These are phyloP conservation scores for Hippophae rhamnoides DNA, from an alignment of 306 rosid species.

Conservation along the genomic window DNA sequence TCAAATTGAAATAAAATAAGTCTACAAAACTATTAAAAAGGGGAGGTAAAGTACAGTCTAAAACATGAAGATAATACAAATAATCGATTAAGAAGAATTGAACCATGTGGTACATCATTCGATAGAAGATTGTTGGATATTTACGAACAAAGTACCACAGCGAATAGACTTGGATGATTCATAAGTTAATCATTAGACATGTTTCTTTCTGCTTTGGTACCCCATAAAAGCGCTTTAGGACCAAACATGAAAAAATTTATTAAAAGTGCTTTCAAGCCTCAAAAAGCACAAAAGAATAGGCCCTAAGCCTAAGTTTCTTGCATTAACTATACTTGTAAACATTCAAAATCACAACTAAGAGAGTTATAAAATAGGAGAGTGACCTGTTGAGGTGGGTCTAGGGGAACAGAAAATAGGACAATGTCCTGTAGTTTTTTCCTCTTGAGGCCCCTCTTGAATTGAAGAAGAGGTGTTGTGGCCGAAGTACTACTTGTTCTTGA, in stretches of 20 bases:
- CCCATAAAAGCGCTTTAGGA: too few species aligned
- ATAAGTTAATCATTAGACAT: too few species aligned
- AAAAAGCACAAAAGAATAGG: not conserved
- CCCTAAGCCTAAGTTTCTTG: not conserved
- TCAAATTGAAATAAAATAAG: not conserved
- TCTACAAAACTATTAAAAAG: not conserved
- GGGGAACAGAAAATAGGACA: not conserved
- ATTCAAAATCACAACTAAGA: not conserved
- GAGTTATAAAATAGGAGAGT: conserved; percentile 2
- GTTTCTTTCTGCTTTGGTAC: too few species aligned
- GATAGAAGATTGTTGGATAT: too few species aligned
- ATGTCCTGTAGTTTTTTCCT: conserved; percentile 28
- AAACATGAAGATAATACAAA: too few species aligned
- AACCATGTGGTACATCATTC: too few species aligned
- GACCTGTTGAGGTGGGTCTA: conserved; percentile 17
- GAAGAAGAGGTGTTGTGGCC: not conserved
- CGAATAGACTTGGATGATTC: too few species aligned
- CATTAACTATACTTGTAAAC: not conserved
- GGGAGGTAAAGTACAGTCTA: not conserved
- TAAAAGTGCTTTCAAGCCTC: too few species aligned
- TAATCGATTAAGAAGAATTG: too few species aligned
- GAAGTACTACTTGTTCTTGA: not conserved
- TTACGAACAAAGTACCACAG: too few species aligned
- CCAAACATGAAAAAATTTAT: too few species aligned
- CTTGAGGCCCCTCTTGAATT: conserved; percentile 22